phyloP scores from a whole-genome alignment of 192 early-diverging fungal species.

The Linnemannia schmuckeri region DNA sequence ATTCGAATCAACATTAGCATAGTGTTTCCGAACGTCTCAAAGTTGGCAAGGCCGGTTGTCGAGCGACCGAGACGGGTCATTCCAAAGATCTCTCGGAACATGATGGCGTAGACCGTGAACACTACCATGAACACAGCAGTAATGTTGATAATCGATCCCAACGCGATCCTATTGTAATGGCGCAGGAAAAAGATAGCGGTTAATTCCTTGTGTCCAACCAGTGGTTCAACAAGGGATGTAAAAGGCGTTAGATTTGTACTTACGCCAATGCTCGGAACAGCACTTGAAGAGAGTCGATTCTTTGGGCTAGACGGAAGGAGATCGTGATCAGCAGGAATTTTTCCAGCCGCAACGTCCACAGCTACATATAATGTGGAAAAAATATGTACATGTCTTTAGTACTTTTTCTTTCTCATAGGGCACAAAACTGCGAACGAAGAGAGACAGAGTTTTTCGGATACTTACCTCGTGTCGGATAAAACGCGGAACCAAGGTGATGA shows the following conservation, averaged over 20 bases:
- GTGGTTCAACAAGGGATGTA: neutral
- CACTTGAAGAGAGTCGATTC: slow-evolving; percentile 50
- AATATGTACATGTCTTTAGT: neutral
- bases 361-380: slow-evolving; percentile 5
- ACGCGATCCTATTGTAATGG: slow-evolving; percentile 37
- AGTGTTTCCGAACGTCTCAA: slow-evolving; percentile 61
- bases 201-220: neutral
- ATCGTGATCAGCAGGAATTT: slow-evolving; percentile 51
- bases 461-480: slow-evolving; percentile 48
- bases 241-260: slow-evolving; percentile 29
- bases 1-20: slow-evolving; percentile 66
- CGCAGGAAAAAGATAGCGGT: neutral
- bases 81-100: slow-evolving; percentile 73
- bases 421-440: neutral
- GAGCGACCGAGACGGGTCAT: slow-evolving; percentile 66
- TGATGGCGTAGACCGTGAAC: slow-evolving; percentile 65
- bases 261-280: slow-evolving; percentile 51
- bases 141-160: slow-evolving; percentile 65
- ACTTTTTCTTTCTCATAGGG: neutral
- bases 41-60: slow-evolving; percentile 63
- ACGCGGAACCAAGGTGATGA: slow-evolving; percentile 46
- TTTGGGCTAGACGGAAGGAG: slow-evolving; percentile 48
- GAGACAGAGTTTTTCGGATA: too few species aligned
- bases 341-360: slow-evolving; percentile 43
- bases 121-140: slow-evolving; percentile 71